Evolutionary conservation across 768 basidiomycete genomes (phyloP).

Genomic region (Collybia sp.): DNA sequence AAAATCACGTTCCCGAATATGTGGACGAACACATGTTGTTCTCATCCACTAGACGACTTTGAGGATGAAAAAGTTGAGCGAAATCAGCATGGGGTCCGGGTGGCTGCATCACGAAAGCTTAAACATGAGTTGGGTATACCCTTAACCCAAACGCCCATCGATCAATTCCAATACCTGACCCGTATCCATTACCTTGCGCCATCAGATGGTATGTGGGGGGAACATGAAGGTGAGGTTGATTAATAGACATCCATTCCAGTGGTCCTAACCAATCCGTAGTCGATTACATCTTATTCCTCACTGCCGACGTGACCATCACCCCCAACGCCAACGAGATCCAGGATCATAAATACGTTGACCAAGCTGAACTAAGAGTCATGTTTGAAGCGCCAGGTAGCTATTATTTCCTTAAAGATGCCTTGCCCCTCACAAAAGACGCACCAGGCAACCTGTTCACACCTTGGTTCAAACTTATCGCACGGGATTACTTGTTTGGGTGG

Average conservation of each 20-base stretch:
- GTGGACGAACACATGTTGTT: conserved; percentile 99
- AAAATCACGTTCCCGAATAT: conserved; percentile 99
- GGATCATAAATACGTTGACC: conserved; percentile 87
- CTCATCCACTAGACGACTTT: conserved; percentile 92
- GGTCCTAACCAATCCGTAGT: conserved; percentile 44
- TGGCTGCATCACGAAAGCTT: conserved; percentile 93
- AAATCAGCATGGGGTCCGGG: conserved; percentile 77
- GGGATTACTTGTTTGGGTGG: conserved; percentile 97
- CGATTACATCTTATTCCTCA: conserved; percentile 96
- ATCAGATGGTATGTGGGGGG: conserved; percentile 90
- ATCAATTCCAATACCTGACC: conserved; percentile 91
- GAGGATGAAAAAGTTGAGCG: conserved; percentile 74
- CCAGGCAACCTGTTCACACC: conserved; percentile 90
- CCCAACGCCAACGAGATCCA: conserved; percentile 91
- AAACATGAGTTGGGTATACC: conserved; percentile 97
- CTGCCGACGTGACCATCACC: conserved; percentile 77
- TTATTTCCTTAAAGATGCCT: not conserved
- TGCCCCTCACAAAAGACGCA: not conserved
- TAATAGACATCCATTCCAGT: not conserved
- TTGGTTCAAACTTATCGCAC: conserved; percentile 98
- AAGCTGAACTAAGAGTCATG: conserved; percentile 87
- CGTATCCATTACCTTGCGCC: conserved; percentile 98
- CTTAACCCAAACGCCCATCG: conserved; percentile 64
- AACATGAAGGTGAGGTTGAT: conserved; percentile 79
- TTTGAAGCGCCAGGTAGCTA: conserved; percentile 69